Percentiles rank a stretch among this genome's conserved stretches.
These are phyloP conservation scores for Trypanosoma melophagium DNA, from an alignment of 208 protist genomes.

Conservation along the genomic window DNA sequence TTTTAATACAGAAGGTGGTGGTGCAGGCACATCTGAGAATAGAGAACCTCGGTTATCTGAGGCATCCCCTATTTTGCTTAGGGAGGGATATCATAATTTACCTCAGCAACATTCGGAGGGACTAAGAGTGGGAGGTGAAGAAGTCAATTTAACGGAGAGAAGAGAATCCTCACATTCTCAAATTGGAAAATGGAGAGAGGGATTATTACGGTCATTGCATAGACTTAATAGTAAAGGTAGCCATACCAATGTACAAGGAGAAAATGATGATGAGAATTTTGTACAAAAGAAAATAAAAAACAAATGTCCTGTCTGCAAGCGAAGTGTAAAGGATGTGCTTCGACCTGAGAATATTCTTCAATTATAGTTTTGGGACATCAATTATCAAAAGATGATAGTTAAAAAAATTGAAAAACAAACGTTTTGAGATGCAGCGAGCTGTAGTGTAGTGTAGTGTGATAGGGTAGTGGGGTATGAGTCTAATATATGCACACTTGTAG, in stretches of 20 bases:
- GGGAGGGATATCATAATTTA: no score
- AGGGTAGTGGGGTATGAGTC: no score
- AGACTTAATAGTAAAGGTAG: background rate
- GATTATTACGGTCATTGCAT: slow-evolving; percentile 12
- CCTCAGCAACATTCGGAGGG: background rate
- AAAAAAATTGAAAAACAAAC: background rate
- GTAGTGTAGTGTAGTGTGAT: no score
- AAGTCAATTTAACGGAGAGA: no score
- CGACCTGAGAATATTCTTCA: slow-evolving; percentile 32
- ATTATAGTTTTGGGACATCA: slow-evolving; percentile 19
- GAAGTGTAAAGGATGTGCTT: slow-evolving; percentile 27
- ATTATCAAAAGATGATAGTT: background rate
- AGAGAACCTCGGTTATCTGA: no score
- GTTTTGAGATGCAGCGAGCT: no score
- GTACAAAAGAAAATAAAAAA: slow-evolving; percentile 29
- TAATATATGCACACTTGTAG: no score
- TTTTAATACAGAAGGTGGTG: no score
- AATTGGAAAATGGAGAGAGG: slow-evolving; percentile 2
- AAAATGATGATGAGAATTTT: slow-evolving; percentile 7
- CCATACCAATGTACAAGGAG: background rate
- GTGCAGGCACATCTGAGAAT: no score
- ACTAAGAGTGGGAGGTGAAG: background rate
- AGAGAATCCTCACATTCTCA: background rate
- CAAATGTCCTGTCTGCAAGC: slow-evolving; percentile 35
- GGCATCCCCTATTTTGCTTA: no score